Base-by-base conservation (phyloP, 2,329 filamentous ascomycete species). In the Arthrobotrys musiformis region DNA sequence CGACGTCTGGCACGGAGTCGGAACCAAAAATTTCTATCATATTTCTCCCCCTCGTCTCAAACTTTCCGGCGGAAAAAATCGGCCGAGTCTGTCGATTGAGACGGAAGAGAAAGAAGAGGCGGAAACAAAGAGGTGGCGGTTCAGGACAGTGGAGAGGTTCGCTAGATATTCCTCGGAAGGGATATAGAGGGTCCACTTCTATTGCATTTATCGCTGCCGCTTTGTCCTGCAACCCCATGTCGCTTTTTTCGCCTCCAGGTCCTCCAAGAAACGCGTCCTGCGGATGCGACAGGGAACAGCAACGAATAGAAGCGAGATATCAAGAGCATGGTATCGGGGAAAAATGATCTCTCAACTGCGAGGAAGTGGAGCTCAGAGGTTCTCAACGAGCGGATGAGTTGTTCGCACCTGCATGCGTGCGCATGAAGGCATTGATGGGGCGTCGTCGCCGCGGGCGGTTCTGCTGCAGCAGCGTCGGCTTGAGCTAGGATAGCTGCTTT, bases 111-210 rank as follows among this genome's bases (percentile, higher is more conserved):
- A 56, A 56, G 50, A 56, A 56, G 22, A 26, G 58, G 44, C 35
- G 37, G 60, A 26, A 48, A 50, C 52, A 60, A 19, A 24, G 5
- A 17, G 30, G 68, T 56, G 68, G 58, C 68, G 46, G 67, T 56
- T 70, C 67, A 26, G 30, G 56, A 50, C 24, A 28, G 24, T 19
- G 22, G 52, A 15, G 44, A 19, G 52, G 44, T 64, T 72, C 68
- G 68, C 68, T 72, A 72, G 68, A 63, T 56, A 63, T 72, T 63
- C 56, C 67, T 56, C 24, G 42, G 68, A 52, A 44, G 33, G 68
- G 68, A 56, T 63, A 72, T 64, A 72, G n/a, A n/a, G 13, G n/a
- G 28, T 22, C 26, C 15, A 58, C 33, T 30, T 28, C 11, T 64
- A 63, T 46, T 72, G 68, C 68, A 64, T 68, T 56, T 46, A 26